Evolutionary conservation across 768 basidiomycete genomes (phyloP), one percentile per base, ranked within the genome.

Genomic region (Crepidotus variabilis): DNA sequence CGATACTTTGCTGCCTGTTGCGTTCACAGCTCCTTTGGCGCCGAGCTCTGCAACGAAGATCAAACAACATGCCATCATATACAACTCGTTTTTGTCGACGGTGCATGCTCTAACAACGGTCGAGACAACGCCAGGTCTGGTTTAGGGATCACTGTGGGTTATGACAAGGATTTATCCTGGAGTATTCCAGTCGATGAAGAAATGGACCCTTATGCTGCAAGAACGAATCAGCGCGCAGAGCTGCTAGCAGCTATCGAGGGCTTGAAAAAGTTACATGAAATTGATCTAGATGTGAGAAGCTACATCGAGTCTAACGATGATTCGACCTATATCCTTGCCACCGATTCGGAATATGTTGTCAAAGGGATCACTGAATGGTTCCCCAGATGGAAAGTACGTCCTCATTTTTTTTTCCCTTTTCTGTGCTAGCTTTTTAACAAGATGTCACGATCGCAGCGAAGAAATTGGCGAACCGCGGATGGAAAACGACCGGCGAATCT

Each of bases 301-400:
- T 11, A 35, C 16, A 11, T 33, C 28, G 11, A n/a, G 34, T 9
- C 10, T 34, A 20, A 7, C 14, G n/a, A 21, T 10, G 11, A 21
- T 11, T 2, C 48, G 5, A 50, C 48, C 4, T 59, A 56, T 53
- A 60, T 70, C 46, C 56, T 74, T 56, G 65, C 66, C 9, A 65
- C 69, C 5, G 71, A 74, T 57, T 73, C 71, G 1, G 71, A 72
- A 55, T 73, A 72, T 45, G 70, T 74, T 13, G 67, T 70, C 35
- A 65, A 63, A 39, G 72, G 70, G 2, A 70, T 72, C 48, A 71
- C 72, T 0, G 66, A 75, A 57, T 73, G 69, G 70, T 58, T 70
- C 48, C 70, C 67, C 2, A 18, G 23, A 23, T 75, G 71, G 71
- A 68, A 68, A 64, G 71, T 68, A 24, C 22, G 62, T 57, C 18